Conservation (phyloP, 2,329 filamentous ascomycete species). For the Stagonosporopsis cucurbitacearum region DNA sequence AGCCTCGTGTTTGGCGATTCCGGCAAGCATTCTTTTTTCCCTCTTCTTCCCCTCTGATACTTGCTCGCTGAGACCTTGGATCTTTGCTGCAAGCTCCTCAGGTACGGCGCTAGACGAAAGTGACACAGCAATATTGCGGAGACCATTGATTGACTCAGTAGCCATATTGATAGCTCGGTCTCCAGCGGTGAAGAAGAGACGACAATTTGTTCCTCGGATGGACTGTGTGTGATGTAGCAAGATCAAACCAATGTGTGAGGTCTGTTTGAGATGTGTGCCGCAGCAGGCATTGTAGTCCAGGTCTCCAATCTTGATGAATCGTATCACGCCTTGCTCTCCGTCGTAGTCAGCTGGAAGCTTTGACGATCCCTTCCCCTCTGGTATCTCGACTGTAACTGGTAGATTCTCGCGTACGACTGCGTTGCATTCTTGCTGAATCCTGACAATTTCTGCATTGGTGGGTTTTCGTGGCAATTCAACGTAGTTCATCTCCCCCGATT, state of each 20-base stretch:
- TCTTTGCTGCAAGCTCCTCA: constrained; percentile 30
- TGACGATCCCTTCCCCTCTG: constrained; percentile 32
- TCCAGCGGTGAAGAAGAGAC: constrained; percentile 41
- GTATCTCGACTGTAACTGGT: constrained; percentile 41
- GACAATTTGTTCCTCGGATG: constrained; percentile 40
- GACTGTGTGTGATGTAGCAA: constrained; percentile 42
- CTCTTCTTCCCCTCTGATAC: constrained; percentile 33
- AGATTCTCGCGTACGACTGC: constrained; percentile 36
- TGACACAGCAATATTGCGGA: constrained; percentile 37
- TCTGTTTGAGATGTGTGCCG: constrained; percentile 44
- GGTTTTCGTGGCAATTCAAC: constrained; percentile 42
- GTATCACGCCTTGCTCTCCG: constrained; percentile 39
- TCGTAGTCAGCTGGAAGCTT: constrained; percentile 43
- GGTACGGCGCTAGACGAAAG: constrained; percentile 33
- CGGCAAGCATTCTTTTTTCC: constrained; percentile 38
- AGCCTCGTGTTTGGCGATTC: constrained; percentile 38
- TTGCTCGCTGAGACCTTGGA: constrained; percentile 34
- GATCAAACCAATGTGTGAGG: constrained; percentile 39
- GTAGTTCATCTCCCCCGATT: constrained; percentile 44
- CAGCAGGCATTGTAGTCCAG: constrained; percentile 46
- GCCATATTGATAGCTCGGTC: constrained; percentile 41
- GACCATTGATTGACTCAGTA: constrained; percentile 32
- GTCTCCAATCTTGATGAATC: constrained; percentile 43
- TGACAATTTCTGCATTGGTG: constrained; percentile 30
- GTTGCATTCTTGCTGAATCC: constrained; percentile 40